A percentile compares a stretch with the other conserved stretches of the same genome.
Conservation (phyloP, 2,329 filamentous ascomycete genomes). For the Metarhizium sp. region DNA sequence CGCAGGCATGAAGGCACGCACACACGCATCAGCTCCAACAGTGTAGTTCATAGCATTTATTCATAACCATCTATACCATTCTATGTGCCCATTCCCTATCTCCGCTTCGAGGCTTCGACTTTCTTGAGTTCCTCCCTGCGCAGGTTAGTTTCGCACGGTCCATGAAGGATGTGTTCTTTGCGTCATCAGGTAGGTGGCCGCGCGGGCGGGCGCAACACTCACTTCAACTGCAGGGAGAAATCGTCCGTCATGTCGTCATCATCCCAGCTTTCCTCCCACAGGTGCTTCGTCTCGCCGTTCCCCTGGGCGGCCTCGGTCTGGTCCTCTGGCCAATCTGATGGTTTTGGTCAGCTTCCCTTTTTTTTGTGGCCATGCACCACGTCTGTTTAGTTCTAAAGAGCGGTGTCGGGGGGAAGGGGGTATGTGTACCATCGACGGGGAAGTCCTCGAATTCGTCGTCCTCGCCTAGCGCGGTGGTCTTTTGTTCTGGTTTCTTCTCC, state of each 20-base stretch:
- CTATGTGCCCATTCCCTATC: conserved; percentile 22
- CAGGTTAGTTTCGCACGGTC: conserved; percentile 7
- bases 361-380: neutral
- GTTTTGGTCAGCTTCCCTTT: neutral
- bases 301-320: conserved; percentile 73
- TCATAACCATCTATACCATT: neutral
- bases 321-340: conserved; percentile 80
- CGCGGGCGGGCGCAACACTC: conserved; percentile 24
- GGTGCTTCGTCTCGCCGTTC: conserved; percentile 60
- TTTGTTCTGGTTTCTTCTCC: conserved; percentile 29
- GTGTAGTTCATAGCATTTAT: neutral
- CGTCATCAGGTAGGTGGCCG: too few species aligned
- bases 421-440: conserved; percentile 72
- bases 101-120: conserved; percentile 67
- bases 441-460: conserved; percentile 99
- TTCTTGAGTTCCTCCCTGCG: conserved; percentile 86
- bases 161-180: neutral
- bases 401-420: neutral
- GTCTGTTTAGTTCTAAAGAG: neutral
- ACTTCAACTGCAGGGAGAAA: conserved; percentile 92
- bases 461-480: conserved; percentile 69
- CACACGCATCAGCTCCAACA: neutral
- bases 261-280: conserved; percentile 99
- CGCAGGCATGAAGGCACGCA: neutral
- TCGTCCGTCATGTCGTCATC: conserved; percentile 96